phyloP scores from a whole-genome alignment of 441 rosid genomes.

The Flueggea neowawraea region DNA sequence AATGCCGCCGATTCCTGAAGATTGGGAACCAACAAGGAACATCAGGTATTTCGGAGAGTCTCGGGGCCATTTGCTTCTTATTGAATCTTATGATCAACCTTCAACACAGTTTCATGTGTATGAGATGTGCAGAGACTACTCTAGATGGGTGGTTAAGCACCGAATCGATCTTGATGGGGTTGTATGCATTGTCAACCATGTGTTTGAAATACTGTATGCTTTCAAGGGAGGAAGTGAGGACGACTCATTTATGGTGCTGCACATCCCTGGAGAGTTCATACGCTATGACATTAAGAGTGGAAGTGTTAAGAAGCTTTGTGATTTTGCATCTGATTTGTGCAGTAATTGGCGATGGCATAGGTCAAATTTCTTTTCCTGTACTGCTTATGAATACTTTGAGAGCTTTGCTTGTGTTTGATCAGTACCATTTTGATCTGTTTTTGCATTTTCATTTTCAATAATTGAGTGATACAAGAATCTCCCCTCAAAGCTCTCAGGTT shows the following conservation, averaged over 20 bases:
- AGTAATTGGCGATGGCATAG: no score
- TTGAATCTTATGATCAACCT: slow-evolving; percentile 23
- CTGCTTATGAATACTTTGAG: no score
- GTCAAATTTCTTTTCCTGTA: no score
- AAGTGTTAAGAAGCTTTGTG: slow-evolving; percentile 27
- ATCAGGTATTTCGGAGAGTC: slow-evolving; percentile 32
- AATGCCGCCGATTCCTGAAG: slow-evolving; percentile 26
- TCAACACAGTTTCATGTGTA: slow-evolving; percentile 25
- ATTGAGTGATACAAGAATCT: no score
- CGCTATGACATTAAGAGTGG: slow-evolving; percentile 25
- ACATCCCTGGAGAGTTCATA: slow-evolving; percentile 22
- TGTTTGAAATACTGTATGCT: slow-evolving; percentile 13
- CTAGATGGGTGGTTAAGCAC: slow-evolving; percentile 42
- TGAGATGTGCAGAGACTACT: slow-evolving; percentile 37
- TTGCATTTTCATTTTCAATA: no score
- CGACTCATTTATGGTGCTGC: slow-evolving; percentile 31
- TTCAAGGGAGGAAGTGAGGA: slow-evolving; percentile 24
- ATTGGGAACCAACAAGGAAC: background rate
- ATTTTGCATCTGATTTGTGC: slow-evolving; percentile 5
- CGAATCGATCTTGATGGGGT: slow-evolving; percentile 33
- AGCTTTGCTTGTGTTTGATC: no score
- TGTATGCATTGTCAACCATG: slow-evolving; percentile 16
- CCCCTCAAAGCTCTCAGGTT: no score
- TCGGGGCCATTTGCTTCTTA: slow-evolving; percentile 28
- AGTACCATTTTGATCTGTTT: no score